Conservation (phyloP, 345 rosid species). For the Melastoma malabathricum region DNA sequence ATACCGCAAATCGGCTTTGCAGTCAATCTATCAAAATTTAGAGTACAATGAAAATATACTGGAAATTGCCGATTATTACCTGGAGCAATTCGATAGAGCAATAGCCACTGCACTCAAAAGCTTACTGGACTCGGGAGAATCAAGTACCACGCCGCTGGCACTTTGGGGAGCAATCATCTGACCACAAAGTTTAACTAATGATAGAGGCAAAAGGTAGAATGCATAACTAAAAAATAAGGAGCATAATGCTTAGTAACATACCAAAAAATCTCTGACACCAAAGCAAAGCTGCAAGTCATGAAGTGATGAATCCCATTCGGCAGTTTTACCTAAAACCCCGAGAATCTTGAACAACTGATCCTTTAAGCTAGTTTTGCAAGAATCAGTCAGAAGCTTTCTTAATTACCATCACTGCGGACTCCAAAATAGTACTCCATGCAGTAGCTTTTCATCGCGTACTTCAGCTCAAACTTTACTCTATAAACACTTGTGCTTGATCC, state of each 20-base stretch:
- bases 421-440: constrained; percentile 78
- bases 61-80: constrained; percentile 24
- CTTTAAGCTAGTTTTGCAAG: not conserved
- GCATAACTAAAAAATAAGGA: constrained; percentile 3
- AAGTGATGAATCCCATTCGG: constrained; percentile 42
- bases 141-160: constrained; percentile 93
- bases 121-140: constrained; percentile 88
- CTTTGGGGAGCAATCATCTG: constrained; percentile 92
- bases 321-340: constrained; percentile 42
- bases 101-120: constrained; percentile 88
- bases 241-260: constrained; percentile 11
- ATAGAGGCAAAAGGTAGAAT: too few species aligned
- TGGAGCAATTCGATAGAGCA: constrained; percentile 80
- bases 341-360: constrained; percentile 15
- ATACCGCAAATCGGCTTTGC: too few species aligned
- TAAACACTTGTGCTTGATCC: constrained; percentile 39
- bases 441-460: constrained; percentile 56
- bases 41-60: too few species aligned
- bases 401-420: constrained; percentile 29
- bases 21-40: too few species aligned
- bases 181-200: constrained; percentile 7
- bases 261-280: constrained; percentile 92
- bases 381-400: constrained; percentile 9
- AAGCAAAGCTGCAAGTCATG: constrained; percentile 92
- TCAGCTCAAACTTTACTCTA: constrained; percentile 59